Conservation (phyloP, 176 grass and related monocot genomes). For the Eleusine indica region DNA sequence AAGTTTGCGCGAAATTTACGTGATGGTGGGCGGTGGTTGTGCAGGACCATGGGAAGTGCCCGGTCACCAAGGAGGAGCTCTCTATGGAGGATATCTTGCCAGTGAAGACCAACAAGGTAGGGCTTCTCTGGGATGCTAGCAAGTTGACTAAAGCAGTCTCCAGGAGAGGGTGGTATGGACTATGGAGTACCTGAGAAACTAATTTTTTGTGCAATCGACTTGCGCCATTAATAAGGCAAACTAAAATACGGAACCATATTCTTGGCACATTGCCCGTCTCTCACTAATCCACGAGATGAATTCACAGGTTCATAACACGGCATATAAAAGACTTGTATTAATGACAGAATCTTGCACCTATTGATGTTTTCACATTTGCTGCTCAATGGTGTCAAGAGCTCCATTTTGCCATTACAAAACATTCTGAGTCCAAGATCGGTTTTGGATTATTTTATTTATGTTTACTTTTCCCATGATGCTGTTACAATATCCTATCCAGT, state of each 20-base stretch:
- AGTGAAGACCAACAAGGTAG: slow-evolving; percentile 97
- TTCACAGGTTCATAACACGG: background rate
- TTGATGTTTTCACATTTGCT: background rate
- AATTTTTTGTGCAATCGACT: background rate
- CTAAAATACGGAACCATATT: background rate
- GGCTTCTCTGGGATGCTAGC: background rate
- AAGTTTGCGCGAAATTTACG: background rate
- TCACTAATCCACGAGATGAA: background rate
- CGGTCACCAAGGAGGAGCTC: slow-evolving; percentile 94
- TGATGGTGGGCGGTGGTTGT: background rate
- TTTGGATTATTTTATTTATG: background rate
- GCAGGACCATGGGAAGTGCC: slow-evolving; percentile 94
- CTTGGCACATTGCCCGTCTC: background rate
- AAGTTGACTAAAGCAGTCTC: background rate
- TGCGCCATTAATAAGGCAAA: background rate
- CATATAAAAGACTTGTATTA: background rate
- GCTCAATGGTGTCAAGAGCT: background rate
- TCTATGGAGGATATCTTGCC: slow-evolving; percentile 78
- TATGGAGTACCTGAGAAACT: background rate
- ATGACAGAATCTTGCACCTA: background rate
- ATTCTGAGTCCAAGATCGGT: background rate
- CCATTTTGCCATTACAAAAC: background rate
- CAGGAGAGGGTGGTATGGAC: background rate
- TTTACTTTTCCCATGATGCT: slow-evolving; percentile 1
- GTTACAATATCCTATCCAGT: background rate